Evolutionary conservation across 331 rosid species (phyloP), one percentile per base, ranked within the genome.

Genomic region (Stylosanthes scabra): DNA sequence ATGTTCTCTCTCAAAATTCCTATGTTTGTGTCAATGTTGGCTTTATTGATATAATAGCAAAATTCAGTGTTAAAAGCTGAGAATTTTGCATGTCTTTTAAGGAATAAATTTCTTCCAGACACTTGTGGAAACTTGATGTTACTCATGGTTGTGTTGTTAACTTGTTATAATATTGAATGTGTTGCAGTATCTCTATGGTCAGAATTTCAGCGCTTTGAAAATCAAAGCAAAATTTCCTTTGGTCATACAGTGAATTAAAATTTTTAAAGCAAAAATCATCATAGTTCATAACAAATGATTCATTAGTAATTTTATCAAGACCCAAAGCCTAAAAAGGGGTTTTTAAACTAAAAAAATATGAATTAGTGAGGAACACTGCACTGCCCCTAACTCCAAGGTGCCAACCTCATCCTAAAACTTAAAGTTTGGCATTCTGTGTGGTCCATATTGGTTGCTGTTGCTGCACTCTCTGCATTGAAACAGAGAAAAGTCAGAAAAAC

Each of bases 381-480:
- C 45, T 9, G 5, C 3, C 29, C 39, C 76, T 39, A 3, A 28
- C 3, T 10, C 40, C 6, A 28, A 37, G 28, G 47, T 4, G 27
- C 20, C 1, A 55, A 10, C 63, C 71, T 63, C 39, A 74, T 66
- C 79, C 67, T 34, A n/a, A 45, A 63, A 20, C 12, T 44, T 34
- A n/a, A 45, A 63, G 13, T 8, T 44, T 50, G 1, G 13, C 15
- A 6, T 46, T 25, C 11, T 44, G 75, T 60, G 9, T 73, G 83
- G 79, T 73, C 50, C 41, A 68, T 67, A 74, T 79, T 50, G 63
- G 66, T 59, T 40, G 59, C 29, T 42, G 59, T 13, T 16, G 68
- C 9, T 0, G 12, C 45, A 11, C 68, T 12, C 31, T 3, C 0
- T 41, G 29, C 8, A 6, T 40, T 16, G 47, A 20, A 20, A 20